Conservation (phyloP, 139 green algal genomes). For the Choricystis sp. region DNA sequence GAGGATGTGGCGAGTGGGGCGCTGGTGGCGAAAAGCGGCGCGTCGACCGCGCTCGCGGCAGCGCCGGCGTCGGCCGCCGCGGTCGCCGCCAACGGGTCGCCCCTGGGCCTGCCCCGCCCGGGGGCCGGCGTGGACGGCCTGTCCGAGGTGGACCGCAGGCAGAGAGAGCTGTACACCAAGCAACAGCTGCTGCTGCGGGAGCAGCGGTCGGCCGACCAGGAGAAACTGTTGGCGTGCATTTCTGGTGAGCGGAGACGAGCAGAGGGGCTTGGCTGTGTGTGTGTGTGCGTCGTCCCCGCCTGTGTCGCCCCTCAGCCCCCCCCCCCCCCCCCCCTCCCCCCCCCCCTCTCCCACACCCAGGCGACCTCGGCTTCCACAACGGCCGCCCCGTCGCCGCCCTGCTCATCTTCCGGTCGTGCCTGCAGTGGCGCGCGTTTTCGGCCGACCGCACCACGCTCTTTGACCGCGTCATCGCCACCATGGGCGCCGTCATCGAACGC, state of each 20-base stretch:
- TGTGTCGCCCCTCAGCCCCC: not conserved
- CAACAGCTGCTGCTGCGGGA: slow-evolving; percentile 72
- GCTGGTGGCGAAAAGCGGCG: not conserved
- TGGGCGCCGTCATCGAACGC: slow-evolving; percentile 50
- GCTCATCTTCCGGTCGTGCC: slow-evolving; percentile 73
- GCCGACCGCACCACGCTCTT: slow-evolving; percentile 88
- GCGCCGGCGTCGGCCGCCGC: not conserved
- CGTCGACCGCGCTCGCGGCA: slow-evolving; percentile 5
- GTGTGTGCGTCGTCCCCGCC: too few relatives aligned
- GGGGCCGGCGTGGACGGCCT: slow-evolving; percentile 10
- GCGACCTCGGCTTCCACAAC: slow-evolving; percentile 61
- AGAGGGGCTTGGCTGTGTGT: not conserved
- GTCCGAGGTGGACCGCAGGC: slow-evolving; percentile 50
- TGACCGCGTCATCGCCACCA: slow-evolving; percentile 85
- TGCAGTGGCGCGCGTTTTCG: slow-evolving; percentile 80
- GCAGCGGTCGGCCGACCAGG: slow-evolving; percentile 69
- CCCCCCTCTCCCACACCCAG: too few relatives aligned
- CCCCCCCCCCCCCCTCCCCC: not conserved
- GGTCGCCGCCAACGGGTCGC: not conserved
- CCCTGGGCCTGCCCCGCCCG: not conserved
- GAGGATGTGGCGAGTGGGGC: slow-evolving; percentile 19
- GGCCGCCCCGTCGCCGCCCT: slow-evolving; percentile 71
- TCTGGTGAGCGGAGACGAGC: slow-evolving; percentile 1
- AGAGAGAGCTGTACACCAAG: slow-evolving; percentile 64
- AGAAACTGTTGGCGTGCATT: slow-evolving; percentile 56